These are phyloP conservation scores for Asterochloris erici DNA, from an alignment of 139 green algal genomes.

Conservation along the genomic window DNA sequence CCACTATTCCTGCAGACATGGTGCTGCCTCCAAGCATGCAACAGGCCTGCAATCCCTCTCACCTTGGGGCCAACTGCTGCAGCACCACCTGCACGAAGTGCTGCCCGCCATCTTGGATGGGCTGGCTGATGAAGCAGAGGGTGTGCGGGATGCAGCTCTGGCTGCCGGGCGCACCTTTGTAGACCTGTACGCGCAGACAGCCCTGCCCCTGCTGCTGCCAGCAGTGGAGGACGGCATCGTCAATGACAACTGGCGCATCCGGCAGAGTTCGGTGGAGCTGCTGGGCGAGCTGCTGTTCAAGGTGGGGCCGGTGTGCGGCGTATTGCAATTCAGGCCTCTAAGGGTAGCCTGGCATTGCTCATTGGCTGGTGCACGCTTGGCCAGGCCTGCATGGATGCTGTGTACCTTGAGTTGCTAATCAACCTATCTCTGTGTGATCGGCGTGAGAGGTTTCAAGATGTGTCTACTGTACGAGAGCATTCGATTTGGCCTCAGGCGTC, in stretches of 20 bases:
- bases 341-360: too few species aligned
- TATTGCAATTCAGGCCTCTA: too few species aligned
- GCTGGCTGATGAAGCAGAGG: constrained; percentile 92
- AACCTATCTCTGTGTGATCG: too few species aligned
- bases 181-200: constrained; percentile 71
- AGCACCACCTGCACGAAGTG: constrained; percentile 65
- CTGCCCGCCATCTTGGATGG: constrained; percentile 88
- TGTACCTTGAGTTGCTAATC: too few species aligned
- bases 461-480: too few species aligned
- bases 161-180: constrained; percentile 73
- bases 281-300: constrained; percentile 97
- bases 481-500: too few species aligned
- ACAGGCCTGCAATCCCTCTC: too few species aligned
- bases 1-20: too few species aligned
- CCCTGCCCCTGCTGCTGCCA: constrained; percentile 85
- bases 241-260: constrained; percentile 91
- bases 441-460: too few species aligned
- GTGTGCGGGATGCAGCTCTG: constrained; percentile 87
- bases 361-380: too few species aligned
- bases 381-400: too few species aligned
- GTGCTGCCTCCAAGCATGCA: too few species aligned
- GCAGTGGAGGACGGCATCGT: constrained; percentile 85
- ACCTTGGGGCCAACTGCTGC: constrained; percentile 29
- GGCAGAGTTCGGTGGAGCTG: constrained; percentile 90
- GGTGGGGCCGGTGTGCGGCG: constrained; percentile 31